Evolutionary conservation across 176 grass and related monocot genomes (phyloP).

Genomic region (Oryza meridionalis): DNA sequence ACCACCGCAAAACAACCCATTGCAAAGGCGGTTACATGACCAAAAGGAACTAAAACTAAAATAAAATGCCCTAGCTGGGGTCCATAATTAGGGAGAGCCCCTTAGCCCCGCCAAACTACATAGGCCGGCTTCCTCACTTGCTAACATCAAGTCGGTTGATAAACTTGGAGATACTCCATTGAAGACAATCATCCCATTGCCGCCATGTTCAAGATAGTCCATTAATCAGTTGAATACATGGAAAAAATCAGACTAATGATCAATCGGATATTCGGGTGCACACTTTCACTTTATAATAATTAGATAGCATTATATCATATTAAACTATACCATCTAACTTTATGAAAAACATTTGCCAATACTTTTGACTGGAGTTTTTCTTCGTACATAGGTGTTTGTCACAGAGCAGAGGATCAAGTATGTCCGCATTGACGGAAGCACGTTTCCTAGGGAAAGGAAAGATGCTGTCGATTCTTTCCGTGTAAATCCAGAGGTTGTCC

Average conservation of each 20-base stretch:
- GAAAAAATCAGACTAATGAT: too few relatives aligned
- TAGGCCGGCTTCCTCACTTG: too few relatives aligned
- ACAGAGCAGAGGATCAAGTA: constrained; percentile 77
- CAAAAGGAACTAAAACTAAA: too few relatives aligned
- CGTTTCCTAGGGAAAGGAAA: constrained; percentile 83
- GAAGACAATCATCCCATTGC: not conserved
- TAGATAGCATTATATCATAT: constrained; percentile 1
- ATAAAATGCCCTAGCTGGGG: too few relatives aligned
- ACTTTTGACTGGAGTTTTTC: constrained; percentile 30
- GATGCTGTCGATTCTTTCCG: constrained; percentile 84
- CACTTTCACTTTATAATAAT: too few relatives aligned
- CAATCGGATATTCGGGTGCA: too few relatives aligned
- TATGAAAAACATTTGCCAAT: not conserved
- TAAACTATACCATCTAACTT: constrained; percentile 6
- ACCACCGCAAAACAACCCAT: too few relatives aligned
- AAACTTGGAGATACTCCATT: too few relatives aligned
- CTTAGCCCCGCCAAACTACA: too few relatives aligned
- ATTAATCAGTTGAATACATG: constrained; percentile 22
- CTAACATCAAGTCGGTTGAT: too few relatives aligned
- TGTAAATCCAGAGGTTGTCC: constrained; percentile 63
- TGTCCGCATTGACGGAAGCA: constrained; percentile 90
- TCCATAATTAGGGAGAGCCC: too few relatives aligned
- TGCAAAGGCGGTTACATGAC: too few relatives aligned
- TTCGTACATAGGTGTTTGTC: constrained; percentile 57
- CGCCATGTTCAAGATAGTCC: not conserved